These are phyloP conservation scores for Arabidopsis lyrata DNA, from an alignment of 441 rosid genomes.

Conservation along the genomic window DNA sequence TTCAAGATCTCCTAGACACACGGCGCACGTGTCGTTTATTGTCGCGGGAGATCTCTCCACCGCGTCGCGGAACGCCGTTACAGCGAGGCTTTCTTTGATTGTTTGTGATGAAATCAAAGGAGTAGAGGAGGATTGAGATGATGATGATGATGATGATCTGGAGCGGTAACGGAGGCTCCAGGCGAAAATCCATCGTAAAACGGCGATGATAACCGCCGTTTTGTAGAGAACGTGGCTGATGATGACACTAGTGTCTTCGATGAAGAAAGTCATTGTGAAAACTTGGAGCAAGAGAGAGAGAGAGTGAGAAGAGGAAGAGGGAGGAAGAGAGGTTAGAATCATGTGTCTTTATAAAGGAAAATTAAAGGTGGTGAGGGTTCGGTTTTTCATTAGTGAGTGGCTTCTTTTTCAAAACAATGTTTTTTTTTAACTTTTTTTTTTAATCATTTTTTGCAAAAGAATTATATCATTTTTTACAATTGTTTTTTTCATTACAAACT, in stretches of 20 bases:
- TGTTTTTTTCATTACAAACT: not conserved
- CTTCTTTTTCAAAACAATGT: not conserved
- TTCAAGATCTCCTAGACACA: conserved; percentile 58
- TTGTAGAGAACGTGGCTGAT: conserved; percentile 65
- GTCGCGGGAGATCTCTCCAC: conserved; percentile 47
- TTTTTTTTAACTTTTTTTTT: not conserved
- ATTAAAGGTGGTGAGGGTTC: conserved; percentile 26
- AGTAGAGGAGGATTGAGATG: conserved; percentile 6
- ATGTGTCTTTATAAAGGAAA: conserved; percentile 38
- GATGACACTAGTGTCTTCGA: conserved; percentile 58
- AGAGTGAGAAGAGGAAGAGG: conserved; percentile 37
- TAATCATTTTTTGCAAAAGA: no score
- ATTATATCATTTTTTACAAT: not conserved
- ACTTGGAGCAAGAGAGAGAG: not conserved
- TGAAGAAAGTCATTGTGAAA: conserved; percentile 57
- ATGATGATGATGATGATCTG: not conserved
- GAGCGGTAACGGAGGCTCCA: conserved; percentile 55
- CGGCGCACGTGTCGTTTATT: conserved; percentile 70
- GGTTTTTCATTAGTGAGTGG: conserved; percentile 6
- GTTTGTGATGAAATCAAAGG: conserved; percentile 48
- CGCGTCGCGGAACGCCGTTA: conserved; percentile 59
- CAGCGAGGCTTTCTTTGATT: conserved; percentile 57
- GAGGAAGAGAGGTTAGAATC: conserved; percentile 16
- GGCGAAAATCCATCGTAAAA: conserved; percentile 66
- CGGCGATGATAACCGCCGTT: conserved; percentile 63